These are phyloP conservation scores for Cadophora gregata DNA, from an alignment of 2,329 filamentous ascomycete genomes.

Conservation along the genomic window DNA sequence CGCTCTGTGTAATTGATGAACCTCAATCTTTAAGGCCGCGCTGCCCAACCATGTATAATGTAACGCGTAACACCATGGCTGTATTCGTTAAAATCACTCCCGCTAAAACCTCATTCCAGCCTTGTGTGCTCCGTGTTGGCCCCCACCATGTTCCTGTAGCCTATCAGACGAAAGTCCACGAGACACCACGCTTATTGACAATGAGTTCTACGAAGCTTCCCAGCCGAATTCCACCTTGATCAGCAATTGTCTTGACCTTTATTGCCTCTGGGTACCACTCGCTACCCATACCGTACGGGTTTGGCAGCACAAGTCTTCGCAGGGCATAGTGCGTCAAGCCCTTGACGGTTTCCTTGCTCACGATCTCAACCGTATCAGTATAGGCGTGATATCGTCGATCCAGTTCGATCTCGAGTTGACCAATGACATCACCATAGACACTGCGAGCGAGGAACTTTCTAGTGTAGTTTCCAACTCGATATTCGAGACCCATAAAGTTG, in stretches of 20 bases:
- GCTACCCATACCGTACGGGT: not conserved
- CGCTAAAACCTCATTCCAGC: not conserved
- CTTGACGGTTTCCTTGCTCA: not conserved
- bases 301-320: not conserved
- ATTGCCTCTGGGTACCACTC: not conserved
- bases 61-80: not conserved
- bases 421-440: not conserved
- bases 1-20: not conserved
- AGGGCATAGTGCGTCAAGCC: not conserved
- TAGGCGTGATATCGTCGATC: not conserved
- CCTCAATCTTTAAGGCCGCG: not conserved
- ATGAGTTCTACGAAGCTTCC: not conserved
- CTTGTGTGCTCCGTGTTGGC: not conserved
- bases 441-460: not conserved
- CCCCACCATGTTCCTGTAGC: not conserved
- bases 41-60: not conserved
- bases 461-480: not conserved
- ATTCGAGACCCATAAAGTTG: not conserved
- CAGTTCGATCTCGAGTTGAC: not conserved
- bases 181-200: not conserved
- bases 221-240: not conserved
- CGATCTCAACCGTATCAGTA: not conserved
- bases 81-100: not conserved
- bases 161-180: not conserved
- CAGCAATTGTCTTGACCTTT: not conserved